Conservation (phyloP, 106 monocot species). For the Platanthera zijinensis region DNA sequence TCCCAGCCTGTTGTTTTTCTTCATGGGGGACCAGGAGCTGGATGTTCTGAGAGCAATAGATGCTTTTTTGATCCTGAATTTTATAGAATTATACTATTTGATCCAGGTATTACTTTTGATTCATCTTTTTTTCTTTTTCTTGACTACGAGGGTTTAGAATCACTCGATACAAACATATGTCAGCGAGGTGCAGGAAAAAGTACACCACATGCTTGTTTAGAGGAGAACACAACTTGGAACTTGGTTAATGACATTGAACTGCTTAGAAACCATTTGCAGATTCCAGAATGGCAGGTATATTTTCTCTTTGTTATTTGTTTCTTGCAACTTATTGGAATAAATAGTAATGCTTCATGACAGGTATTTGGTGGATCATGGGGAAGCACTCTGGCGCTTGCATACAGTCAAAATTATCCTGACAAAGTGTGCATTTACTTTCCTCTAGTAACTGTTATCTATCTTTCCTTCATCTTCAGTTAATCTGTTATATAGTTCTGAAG, state of each 20-base stretch:
- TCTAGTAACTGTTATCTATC: background rate
- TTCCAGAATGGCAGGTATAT: constrained; percentile 94
- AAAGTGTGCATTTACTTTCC: constrained; percentile 38
- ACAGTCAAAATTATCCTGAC: constrained; percentile 86
- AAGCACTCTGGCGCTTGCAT: constrained; percentile 90
- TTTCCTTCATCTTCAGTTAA: background rate
- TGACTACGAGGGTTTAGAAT: background rate
- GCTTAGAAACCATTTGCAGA: constrained; percentile 73
- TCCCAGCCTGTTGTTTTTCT: constrained; percentile 90
- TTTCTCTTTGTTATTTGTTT: background rate
- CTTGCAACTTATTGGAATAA: background rate
- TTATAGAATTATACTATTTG: constrained; percentile 91
- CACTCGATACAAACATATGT: constrained; percentile 5
- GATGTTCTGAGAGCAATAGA: constrained; percentile 75
- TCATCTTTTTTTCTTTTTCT: background rate
- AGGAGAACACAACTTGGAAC: constrained; percentile 98
- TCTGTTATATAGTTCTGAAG: background rate
- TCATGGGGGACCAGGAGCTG: constrained; percentile 98
- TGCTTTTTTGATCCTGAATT: constrained; percentile 89
- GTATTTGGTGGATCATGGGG: constrained; percentile 99
- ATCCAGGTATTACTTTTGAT: constrained; percentile 51
- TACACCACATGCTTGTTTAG: constrained; percentile 96
- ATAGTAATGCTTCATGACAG: constrained; percentile 23
- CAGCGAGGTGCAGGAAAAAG: constrained; percentile 98
- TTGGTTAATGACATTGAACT: constrained; percentile 89